A percentile compares a stretch with the other conserved stretches of the same genome.
phyloP scores from a whole-genome alignment of 2,329 filamentous ascomycete species.

The Fusarium tanahbumbuense region DNA sequence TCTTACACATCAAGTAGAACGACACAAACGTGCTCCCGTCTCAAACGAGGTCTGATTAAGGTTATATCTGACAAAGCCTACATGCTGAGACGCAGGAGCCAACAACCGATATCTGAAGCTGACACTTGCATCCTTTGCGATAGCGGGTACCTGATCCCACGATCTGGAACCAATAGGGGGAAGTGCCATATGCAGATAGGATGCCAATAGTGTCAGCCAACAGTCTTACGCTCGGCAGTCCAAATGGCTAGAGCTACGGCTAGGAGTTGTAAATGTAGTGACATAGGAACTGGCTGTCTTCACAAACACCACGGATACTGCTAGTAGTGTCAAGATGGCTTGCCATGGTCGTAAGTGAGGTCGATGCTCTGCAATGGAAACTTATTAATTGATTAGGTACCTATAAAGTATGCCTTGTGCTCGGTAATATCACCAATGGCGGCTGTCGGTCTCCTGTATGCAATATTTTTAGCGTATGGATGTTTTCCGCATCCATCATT shows the following conservation, averaged over 20 bases:
- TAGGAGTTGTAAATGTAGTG: too few species aligned
- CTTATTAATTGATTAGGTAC: background rate
- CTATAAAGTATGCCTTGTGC: background rate
- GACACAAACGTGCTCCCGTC: background rate
- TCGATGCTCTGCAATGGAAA: background rate
- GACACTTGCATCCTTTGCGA: background rate
- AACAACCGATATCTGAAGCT: background rate
- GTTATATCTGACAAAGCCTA: conserved; percentile 11
- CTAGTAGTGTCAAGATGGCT: too few species aligned
- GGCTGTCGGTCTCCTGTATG: too few species aligned
- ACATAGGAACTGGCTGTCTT: too few species aligned
- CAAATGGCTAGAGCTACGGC: background rate
- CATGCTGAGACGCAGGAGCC: background rate
- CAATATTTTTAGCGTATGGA: too few species aligned
- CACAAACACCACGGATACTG: too few species aligned
- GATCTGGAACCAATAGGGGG: conserved; percentile 8
- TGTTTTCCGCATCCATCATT: too few species aligned
- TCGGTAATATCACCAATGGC: too few species aligned
- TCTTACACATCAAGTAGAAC: background rate
- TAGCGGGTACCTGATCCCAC: background rate
- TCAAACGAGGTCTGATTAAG: conserved; percentile 20
- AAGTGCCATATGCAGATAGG: conserved; percentile 1
- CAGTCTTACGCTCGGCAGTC: background rate
- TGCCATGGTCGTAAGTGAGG: too few species aligned
- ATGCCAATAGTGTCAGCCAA: background rate